Evolutionary conservation across 23 red algal species (phyloP).

Genomic region (Gracilaria domingensis): DNA sequence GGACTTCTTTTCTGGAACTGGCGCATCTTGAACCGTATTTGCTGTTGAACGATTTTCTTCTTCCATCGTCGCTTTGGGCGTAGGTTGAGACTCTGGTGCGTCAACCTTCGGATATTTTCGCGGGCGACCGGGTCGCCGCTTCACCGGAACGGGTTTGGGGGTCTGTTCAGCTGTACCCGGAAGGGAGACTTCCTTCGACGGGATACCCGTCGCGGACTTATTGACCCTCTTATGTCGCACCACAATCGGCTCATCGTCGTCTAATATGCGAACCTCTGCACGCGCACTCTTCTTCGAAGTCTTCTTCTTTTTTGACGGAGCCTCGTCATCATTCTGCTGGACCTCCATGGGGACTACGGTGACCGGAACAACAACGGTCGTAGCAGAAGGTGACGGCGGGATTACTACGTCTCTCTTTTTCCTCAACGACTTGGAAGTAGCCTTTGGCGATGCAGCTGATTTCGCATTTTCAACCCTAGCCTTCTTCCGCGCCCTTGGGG

Average conservation of each 20-base stretch:
- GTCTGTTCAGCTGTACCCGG: background rate
- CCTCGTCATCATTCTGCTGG: background rate
- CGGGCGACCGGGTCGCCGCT: background rate
- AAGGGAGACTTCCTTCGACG: background rate
- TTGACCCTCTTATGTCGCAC: background rate
- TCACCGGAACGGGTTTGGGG: background rate
- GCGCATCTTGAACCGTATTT: background rate
- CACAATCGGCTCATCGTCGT: conserved; percentile 9
- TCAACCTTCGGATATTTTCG: conserved; percentile 14
- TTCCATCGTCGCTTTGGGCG: background rate
- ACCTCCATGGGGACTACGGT: background rate
- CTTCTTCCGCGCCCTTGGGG: background rate
- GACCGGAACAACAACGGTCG: background rate
- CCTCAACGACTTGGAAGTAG: background rate
- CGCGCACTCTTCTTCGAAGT: background rate
- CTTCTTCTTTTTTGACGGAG: conserved; percentile 2
- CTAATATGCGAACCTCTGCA: background rate
- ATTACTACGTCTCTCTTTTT: background rate
- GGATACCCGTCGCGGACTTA: background rate
- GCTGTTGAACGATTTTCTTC: background rate
- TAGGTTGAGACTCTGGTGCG: background rate
- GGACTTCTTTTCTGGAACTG: background rate
- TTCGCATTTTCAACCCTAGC: conserved; percentile 5
- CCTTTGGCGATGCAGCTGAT: background rate
- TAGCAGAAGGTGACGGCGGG: background rate